Base-by-base conservation (phyloP, 805 yeast genomes). In the Lipomyces starkeyi region DNA sequence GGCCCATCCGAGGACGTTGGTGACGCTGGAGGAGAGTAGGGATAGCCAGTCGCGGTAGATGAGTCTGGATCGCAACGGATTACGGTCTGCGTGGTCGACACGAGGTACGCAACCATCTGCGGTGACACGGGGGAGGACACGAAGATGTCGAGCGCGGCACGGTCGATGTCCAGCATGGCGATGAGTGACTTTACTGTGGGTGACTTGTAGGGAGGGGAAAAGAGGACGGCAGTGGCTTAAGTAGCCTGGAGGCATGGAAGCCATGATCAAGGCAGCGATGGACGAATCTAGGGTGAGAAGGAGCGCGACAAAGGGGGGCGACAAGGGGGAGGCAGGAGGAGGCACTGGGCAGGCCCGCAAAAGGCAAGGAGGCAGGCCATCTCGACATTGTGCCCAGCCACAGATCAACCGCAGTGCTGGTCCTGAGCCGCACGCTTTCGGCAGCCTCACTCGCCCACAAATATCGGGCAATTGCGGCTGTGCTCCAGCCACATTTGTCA, bases 91-190 rank as follows among this genome's bases (percentile, higher is more conserved):
- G 80, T 80, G 49, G 81, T 78, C 32, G 83, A 76, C 22, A 81
- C 84, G 60, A 81, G 78, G 72, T 81, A 81, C 67, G 73, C 74
- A 67, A 81, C 76, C 84, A 82, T 81, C 65, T 76, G 71, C 60
- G 78, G 73, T 62, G 77, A 73, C 58, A 81, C 84, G 20, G 83
- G 83, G 71, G 78, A 78, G 63, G 79, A 75, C 62, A 82, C 74
- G 68, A 81, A 82, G 61, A 76, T 65, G 68, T 80, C 82, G 43
- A 81, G 78, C 13, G 84, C 84, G 53, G 75, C 63, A 47, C 59
- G 63, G 63, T 68, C 69, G 63, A 66, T 27, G 61, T 68, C 71
- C 60, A 64, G 63, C 68, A 64, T 64, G 34, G 54, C 43, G 63
- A 52, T 7, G 40, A 29, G n/a, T 29, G 49, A 43, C 22, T 43